Evolutionary conservation across 768 basidiomycete genomes (phyloP).

Genomic region (Aureoboletus auriporus): DNA sequence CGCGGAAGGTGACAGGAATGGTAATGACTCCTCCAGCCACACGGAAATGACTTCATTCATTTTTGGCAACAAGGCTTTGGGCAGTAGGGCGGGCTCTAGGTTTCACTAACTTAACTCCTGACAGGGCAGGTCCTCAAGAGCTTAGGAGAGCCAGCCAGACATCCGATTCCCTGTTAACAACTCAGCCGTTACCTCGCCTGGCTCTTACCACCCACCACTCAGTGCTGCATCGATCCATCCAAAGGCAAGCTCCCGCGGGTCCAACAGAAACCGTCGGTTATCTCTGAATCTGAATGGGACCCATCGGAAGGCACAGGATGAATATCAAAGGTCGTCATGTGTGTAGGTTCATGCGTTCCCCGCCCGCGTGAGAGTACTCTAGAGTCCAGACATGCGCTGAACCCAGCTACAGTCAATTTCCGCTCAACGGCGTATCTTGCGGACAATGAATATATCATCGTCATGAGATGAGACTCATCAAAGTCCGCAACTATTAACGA

Average conservation of each 20-base stretch:
- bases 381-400: not conserved
- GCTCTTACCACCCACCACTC: no score
- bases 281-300: not conserved
- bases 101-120: not conserved
- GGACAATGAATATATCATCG: not conserved
- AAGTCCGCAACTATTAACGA: not conserved
- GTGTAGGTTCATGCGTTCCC: not conserved
- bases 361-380: not conserved
- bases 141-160: not conserved
- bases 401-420: not conserved
- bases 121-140: not conserved
- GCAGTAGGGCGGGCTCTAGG: not conserved
- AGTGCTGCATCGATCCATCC: not conserved
- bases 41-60: conserved; percentile 8
- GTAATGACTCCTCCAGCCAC: conserved; percentile 1
- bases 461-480: not conserved
- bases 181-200: no score
- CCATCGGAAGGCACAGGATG: not conserved
- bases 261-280: not conserved
- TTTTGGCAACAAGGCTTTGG: not conserved
- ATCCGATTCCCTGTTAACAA: not conserved
- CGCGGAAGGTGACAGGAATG: conserved; percentile 3
- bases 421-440: not conserved
- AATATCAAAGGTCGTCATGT: not conserved
- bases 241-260: not conserved